Base-by-base conservation (phyloP, 169 alveolate species). In the Cryptosporidium muris region DNA sequence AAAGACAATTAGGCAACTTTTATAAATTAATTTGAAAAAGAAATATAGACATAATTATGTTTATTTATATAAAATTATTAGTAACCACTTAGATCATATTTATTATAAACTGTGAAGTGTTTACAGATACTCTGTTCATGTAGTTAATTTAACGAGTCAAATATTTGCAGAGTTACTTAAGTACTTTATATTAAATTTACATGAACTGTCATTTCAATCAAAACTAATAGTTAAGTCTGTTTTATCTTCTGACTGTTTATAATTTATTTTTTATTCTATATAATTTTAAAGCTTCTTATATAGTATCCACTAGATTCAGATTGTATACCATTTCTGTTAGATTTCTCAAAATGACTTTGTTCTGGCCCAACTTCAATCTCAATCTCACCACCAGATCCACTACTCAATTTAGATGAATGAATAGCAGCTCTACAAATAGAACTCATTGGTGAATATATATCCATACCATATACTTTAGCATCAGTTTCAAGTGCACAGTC, bases 351-450 rank as follows among this genome's bases (percentile, higher is more conserved):
- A 49, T 74, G 85, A 68, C 54, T 58, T 60, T 74, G 85, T 42
- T 74, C 85, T 47, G 85, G 85, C 6, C 85, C 85, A 14, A 74
- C 85, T 47, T 74, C 85, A 40, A 74, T 74, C 60, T 74, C 74
- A 56, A 74, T 48, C 51, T 74, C 85, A 34, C 85, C 74, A 45
- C 68, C 67, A 34, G 49, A 12, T 11, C 74, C 66, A 45, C 68
- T 9, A 38, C 64, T 47, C 25, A 74, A 60, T 25, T 74, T 74
- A 42, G 85, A 74, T 9, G 96, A 82, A 82, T 93, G 96, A 45
- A 94, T 88, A 11, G 97, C 97, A 11, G 97, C 96, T 66, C 94
- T 94, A 82, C 97, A 94, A 36, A 94, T 89, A 48, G 96, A 82
- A 58, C 96, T 91, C 58, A 90, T 90, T 48, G 97, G 95, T 64